Evolutionary conservation across 371 early-diverging fungal species (phyloP), one percentile per base, ranked within the genome.

Genomic region (Mucor indicus): DNA sequence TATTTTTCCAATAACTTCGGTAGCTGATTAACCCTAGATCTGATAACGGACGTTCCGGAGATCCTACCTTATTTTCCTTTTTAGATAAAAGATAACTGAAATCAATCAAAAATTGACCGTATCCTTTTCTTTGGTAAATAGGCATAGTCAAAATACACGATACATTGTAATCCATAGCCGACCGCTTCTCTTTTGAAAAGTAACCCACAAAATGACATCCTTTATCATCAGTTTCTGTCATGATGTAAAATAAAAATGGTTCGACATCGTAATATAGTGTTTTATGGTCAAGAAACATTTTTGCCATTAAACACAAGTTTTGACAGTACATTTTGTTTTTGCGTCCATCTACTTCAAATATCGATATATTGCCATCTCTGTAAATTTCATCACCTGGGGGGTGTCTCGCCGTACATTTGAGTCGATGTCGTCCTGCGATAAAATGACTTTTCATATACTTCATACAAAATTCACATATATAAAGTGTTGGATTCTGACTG

Each of bases 351-450:
- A 98, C 90, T 66, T 98, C 98, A 65, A 96, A 98, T 20, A 97
- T 77, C 0, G 92, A 91, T 11, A 96, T 57, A 30, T 77, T 74
- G 10, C 81, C 89, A 50, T 98, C 89, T 36, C 98, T 79, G 69
- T 99, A 99, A 22, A 99, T 99, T 66, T 99, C 98, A 57, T 92
- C 92, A 10, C 99, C 99, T 12, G 99, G 99, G 22, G 99, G 99
- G 60, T 95, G 89, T 32, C 76, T 68, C 44, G 88, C 60, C 2
- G 71, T 60, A 61, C 99, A 99, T 52, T 94, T 93, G 33, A 74
- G 78, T 66, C 78, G 79, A 62, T 88, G 95, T 37, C 92, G 74
- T 20, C 61, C 67, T 10, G 83, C 76, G 20, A 81, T 75, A 55
- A 72, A 88, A 23, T 71, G 65, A 51, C 83, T 81, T 48, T 85